Conservation (phyloP, 192 early-diverging fungal genomes). For the Lobosporangium transversale region DNA sequence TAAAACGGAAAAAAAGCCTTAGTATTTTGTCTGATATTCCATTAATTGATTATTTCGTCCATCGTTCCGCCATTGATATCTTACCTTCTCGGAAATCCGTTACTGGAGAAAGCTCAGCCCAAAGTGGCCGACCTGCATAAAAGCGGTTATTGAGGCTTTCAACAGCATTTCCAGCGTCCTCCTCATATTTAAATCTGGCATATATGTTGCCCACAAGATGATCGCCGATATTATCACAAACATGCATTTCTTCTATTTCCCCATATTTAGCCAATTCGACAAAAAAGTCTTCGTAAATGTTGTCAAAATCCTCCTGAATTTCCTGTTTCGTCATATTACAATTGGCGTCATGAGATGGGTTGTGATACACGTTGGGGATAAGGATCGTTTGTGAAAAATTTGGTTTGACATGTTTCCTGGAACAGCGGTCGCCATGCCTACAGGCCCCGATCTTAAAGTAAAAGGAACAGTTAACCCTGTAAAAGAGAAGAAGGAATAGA, state of each 20-base stretch:
- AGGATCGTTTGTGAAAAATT: slow-evolving; percentile 95
- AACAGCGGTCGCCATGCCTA: slow-evolving; percentile 96
- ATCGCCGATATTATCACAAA: slow-evolving; percentile 99
- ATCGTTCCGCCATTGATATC: background rate
- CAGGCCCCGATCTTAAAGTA: slow-evolving; percentile 99
- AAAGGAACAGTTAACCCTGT: slow-evolving; percentile 95
- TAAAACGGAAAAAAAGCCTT: background rate
- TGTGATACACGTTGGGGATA: slow-evolving; percentile 94
- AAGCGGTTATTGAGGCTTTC: slow-evolving; percentile 94
- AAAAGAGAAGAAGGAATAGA: no score
- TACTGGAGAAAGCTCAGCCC: slow-evolving; percentile 96
- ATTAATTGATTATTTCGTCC: background rate
- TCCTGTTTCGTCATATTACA: slow-evolving; percentile 72
- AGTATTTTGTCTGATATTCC: slow-evolving; percentile 6
- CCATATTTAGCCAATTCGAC: slow-evolving; percentile 96
- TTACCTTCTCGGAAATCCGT: slow-evolving; percentile 91
- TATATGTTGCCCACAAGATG: slow-evolving; percentile 99
- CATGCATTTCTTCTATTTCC: slow-evolving; percentile 95
- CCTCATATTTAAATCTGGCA: slow-evolving; percentile 88
- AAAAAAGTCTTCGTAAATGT: slow-evolving; percentile 97
- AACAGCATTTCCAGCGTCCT: slow-evolving; percentile 92
- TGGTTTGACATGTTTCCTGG: slow-evolving; percentile 96
- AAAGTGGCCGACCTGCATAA: slow-evolving; percentile 93
- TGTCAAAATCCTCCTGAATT: slow-evolving; percentile 91
- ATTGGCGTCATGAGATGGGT: slow-evolving; percentile 80